These are phyloP conservation scores for Euphorbia celastroides DNA, from an alignment of 441 rosid species.

Conservation along the genomic window DNA sequence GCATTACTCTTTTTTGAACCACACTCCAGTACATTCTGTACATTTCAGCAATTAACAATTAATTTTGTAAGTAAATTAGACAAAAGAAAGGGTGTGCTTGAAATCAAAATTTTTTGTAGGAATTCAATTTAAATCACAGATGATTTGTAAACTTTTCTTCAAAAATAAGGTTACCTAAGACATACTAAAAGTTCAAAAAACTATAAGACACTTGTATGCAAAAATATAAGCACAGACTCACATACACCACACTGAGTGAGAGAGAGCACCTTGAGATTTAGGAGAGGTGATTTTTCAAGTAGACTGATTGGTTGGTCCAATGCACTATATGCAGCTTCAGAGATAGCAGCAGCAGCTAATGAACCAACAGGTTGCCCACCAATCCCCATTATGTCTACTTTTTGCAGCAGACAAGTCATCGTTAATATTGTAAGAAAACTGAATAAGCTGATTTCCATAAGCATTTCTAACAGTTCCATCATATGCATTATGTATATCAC, in stretches of 20 bases:
- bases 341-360: conserved; percentile 74
- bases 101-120: too few species aligned
- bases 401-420: conserved; percentile 5
- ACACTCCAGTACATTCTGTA: conserved; percentile 84
- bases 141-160: too few species aligned
- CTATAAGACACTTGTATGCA: neutral
- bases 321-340: conserved; percentile 98
- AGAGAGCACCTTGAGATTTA: conserved; percentile 80
- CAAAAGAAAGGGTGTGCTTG: neutral
- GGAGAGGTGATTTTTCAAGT: conserved; percentile 86
- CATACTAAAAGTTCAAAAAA: neutral
- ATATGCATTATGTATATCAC: conserved; percentile 67
- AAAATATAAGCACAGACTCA: neutral
- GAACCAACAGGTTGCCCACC: conserved; percentile 86
- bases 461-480: conserved; percentile 92
- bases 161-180: too few species aligned
- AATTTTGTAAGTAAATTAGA: conserved; percentile 17
- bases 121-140: too few species aligned
- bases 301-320: conserved; percentile 91
- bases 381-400: conserved; percentile 20
- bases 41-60: conserved; percentile 25
- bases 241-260: too few species aligned
- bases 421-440: conserved; percentile 54
- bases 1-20: conserved; percentile 60
- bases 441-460: conserved; percentile 76